phyloP scores from a whole-genome alignment of 73 alveolate genomes.

The Tetrahymena elliotti region DNA sequence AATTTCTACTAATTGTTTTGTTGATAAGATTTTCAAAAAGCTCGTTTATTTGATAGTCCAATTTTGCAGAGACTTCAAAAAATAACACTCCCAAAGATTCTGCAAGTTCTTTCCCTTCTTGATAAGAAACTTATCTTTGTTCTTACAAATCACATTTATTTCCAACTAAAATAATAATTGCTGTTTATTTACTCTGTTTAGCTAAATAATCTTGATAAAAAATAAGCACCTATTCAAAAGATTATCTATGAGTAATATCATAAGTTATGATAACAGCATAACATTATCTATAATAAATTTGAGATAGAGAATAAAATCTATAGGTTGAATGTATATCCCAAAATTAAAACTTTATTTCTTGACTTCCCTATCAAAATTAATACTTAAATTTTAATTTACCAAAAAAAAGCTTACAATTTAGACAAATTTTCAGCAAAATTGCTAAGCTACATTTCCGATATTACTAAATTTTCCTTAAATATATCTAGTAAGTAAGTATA shows the following conservation, averaged over 20 bases:
- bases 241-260: not conserved
- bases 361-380: not conserved
- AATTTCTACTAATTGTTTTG: too few species aligned
- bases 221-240: too few species aligned
- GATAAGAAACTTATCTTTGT: not conserved
- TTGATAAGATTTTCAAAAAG: too few species aligned
- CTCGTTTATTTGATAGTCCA: too few species aligned
- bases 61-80: not conserved
- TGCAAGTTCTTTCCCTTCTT: not conserved
- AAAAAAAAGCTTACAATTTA: not conserved
- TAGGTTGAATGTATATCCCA: not conserved
- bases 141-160: not conserved
- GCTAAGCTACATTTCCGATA: too few species aligned
- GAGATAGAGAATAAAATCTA: not conserved
- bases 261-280: not conserved
- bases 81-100: not conserved
- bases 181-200: too few species aligned
- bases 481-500: too few species aligned
- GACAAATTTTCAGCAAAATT: too few species aligned
- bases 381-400: too few species aligned
- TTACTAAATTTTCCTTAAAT: too few species aligned
- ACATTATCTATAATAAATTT: not conserved
- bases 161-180: not conserved
- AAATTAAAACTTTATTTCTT: too few species aligned
- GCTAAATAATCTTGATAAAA: too few species aligned